Base-by-base conservation (phyloP, 78 protist genomes). In the Dictyostelium firmibasis region DNA sequence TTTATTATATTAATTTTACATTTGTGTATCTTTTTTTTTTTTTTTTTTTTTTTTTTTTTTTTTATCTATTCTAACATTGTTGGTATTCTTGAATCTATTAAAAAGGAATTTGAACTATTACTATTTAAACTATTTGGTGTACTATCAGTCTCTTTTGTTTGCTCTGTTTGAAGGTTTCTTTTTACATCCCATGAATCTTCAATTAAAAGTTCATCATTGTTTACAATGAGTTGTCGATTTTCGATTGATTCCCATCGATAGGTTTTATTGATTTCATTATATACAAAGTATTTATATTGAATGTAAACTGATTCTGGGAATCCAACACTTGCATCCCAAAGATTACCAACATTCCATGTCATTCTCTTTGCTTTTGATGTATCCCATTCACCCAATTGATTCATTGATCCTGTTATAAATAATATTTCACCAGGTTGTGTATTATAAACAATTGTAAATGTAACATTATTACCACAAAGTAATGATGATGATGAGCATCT, bases 281-380 rank as follows among this genome's bases (percentile, higher is more conserved):
- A 62, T 1, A 86, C 92, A 77, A 86, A 86, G 43, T 86, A 86
- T 77, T 86, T 86, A 43, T 86, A 86, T 53, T 75, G 85, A 1
- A 86, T 83, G 47, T 25, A 85, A 2, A 75, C 57, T 9, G 57
- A 31, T 16, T 86, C 92, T 8, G 36, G 64, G 18, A 86, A 86
- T 14, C 92, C 92, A n/a, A 86, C 47, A n/a, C 78, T 77, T 10
- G 78, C 70, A 86, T 75, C 85, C 92, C 92, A 86, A 8, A 86
- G n/a, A 25, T 53, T 86, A 60, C 92, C 92, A 62, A 33, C 27
- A 50, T 86, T 86, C 85, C 92, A 86, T n/a, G 85, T 86, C 92
- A 86, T 75, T 77, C 92, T 75, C 23, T 86, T 86, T 0, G 92
- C 92, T 60, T 72, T 50, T 8, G 33, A 4, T 8, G 64, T 2